phyloP scores from a whole-genome alignment of 2,329 filamentous ascomycete species.

The Niveomyces coronatus region DNA sequence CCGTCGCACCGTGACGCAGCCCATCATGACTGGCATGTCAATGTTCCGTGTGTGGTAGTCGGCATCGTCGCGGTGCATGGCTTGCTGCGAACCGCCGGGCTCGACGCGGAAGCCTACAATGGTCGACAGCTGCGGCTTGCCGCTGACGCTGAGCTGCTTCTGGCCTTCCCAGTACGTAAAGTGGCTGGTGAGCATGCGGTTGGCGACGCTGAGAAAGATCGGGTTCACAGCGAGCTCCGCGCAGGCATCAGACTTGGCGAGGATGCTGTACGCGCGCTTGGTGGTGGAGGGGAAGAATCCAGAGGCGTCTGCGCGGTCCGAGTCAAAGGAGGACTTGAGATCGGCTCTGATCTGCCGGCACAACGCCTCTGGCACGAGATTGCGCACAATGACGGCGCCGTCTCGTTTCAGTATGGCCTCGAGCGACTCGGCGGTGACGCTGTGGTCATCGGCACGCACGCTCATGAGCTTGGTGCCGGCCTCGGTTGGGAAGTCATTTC shows the following conservation, averaged over 20 bases:
- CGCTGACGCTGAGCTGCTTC: conserved; percentile 19
- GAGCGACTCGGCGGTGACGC: conserved; percentile 13
- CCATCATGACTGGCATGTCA: conserved; percentile 27
- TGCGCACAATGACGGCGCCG: conserved; percentile 27
- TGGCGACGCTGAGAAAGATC: conserved; percentile 24
- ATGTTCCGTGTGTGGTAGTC: conserved; percentile 20
- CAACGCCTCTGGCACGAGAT: conserved; percentile 22
- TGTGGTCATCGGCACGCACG: conserved; percentile 14
- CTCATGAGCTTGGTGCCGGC: conserved; percentile 14
- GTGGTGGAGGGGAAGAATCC: conserved; percentile 31
- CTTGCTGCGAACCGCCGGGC: conserved; percentile 29
- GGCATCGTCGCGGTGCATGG: conserved; percentile 27
- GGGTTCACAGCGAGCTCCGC: conserved; percentile 26
- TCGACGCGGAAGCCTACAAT: conserved; percentile 29
- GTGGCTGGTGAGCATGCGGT: conserved; percentile 23
- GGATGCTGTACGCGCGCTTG: conserved; percentile 27
- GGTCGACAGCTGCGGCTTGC: conserved; percentile 26
- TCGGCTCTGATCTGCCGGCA: conserved; percentile 26
- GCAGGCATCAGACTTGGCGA: conserved; percentile 27
- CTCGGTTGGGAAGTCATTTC: conserved; percentile 13
- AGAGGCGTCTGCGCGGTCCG: conserved; percentile 23
- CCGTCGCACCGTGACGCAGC: conserved; percentile 21
- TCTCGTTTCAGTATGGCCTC: conserved; percentile 19
- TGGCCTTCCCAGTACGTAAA: conserved; percentile 27
- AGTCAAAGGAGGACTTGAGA: conserved; percentile 26